Base-by-base conservation (phyloP, 2,329 filamentous ascomycete genomes). In the Botryosphaeria dothidea region DNA sequence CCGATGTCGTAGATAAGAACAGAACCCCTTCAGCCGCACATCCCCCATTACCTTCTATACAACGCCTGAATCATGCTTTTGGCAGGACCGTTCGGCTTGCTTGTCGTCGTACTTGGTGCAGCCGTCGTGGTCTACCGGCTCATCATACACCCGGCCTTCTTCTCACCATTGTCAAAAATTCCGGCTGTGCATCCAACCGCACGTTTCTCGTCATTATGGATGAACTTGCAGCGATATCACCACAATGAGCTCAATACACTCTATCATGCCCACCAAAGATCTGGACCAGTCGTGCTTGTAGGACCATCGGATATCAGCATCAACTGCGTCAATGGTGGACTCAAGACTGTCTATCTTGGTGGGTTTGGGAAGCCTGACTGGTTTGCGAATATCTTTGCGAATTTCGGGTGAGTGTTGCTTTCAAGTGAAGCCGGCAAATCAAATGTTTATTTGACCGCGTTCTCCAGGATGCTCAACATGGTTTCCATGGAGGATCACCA, bases 401-500 rank as follows among this genome's bases (percentile, higher is more conserved):
- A 61, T n/a, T 61, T 45, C 11, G 57, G 57, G 57, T 61, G 23
- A 1, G 57, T 29, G 2, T 5, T 41, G 2, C n/a, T n/a, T n/a
- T n/a, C n/a, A n/a, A n/a, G n/a, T n/a, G n/a, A n/a, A n/a, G n/a
- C n/a, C n/a, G n/a, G n/a, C n/a, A n/a, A n/a, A n/a, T n/a, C n/a
- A n/a, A n/a, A n/a, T n/a, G 31, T 6, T 34, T 11, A 15, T 41
- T 13, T 41, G 38, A 41, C 5, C 17, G 38, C 1, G 9, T 11
- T 1, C 38, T 41, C 17, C 34, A 51, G 25, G 41, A 81, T 81
- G 3, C 80, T 83, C 65, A 87, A 88, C 72, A 89, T 90, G 83
- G 92, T 93, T 75, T 89, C 89, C 3, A 86, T 88, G 65, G 79
- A 82, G 4, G 76, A 81, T 17, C 83, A 83, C 27, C 85, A 82